Evolutionary conservation across 495 filamentous ascomycete genomes (phyloP), one percentile per base, ranked within the genome.

Genomic region (Neurospora sp.): DNA sequence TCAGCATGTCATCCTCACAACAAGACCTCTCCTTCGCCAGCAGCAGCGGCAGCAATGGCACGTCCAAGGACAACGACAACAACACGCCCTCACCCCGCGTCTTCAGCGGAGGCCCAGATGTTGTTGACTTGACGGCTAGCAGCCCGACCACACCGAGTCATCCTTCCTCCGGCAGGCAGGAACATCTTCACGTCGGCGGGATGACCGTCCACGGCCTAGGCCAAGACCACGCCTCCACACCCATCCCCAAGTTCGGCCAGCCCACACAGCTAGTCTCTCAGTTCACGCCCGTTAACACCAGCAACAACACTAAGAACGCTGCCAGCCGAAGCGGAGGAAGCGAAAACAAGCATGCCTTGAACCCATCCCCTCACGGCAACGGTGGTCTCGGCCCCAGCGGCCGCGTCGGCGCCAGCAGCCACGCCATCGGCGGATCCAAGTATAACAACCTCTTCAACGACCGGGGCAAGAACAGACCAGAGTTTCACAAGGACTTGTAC

Each of bases 401-500:
- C 23, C 49, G 23, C 23, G 23, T 14, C 74, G 72, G 70, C 73
- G 39, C 60, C 31, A 49, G 44, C 71, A n/a, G 54, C 54, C 54
- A 66, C 54, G 54, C 27, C 54, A 66, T 79, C 41, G 31, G 46
- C 27, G 71, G 66, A 39, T 71, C 44, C 46, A 66, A 73, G 40
- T 54, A 38, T 23, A 73, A 76, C 72, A 75, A 80, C 73, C 79
- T 72, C 72, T 77, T 83, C 54, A 82, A 83, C 73, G 75, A 85
- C 42, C 79, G 83, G 72, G 82, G 83, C 18, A 86, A 80, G 73
- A 83, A 72, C 49, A 83, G 84, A 5, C 85, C 84, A 12, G 85
- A 87, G 76, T 82, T 84, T 54, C 85, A 87, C 73, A 80, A 79
- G 39, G 83, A 84, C 72, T 79, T 85, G 73, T 81, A 83, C 72